Base-by-base conservation (phyloP, 2,329 filamentous ascomycete species). In the Apiospora marii region DNA sequence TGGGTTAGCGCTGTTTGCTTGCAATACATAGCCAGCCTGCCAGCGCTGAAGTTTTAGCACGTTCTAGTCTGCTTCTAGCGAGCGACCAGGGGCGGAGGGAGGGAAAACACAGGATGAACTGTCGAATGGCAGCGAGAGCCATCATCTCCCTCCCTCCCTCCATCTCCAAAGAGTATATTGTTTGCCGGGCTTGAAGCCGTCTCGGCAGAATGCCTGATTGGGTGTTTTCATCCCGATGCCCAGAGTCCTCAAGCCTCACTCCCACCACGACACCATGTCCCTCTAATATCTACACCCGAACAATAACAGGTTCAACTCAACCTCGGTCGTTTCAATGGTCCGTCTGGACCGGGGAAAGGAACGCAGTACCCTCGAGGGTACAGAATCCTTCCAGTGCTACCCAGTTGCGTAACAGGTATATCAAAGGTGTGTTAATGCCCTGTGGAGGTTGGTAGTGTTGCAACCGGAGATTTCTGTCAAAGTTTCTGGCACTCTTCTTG, bases 21-120 rank as follows among this genome's bases (percentile, higher is more conserved):
- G 30, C 37, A 41, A 41, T n/a, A n/a, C n/a, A n/a, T 41, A 41
- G 37, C 37, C 37, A 37, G 22, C 37, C 37, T n/a, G 22, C 51
- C 7, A 58, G 24, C 51, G 24, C n/a, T 10, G 10, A 19, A 30
- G 27, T 8, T 58, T 64, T 41, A 64, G 58, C n/a, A 12, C 58
- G 58, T 41, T 64, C 58, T 64, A 64, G 58, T 41, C 58, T 22
- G 12, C 8, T 64, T 64, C 58, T 37, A 64, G 58, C 30, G 22
- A 53, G 6, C 34, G 51, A 53, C 13, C 3, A 27, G 10, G 27
- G 27, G 27, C 27, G 27, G 27, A 30, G 27, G 27, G 27, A 30
- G 13, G 13, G 14, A 4, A 58, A 58, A 27, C 3, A 14, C 13
- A 58, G 5, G 19, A 64, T 3, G 6, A n/a, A 64, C 4, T 41